phyloP scores from a whole-genome alignment of 78 protist genomes.

The Dictyostelium firmibasis region DNA sequence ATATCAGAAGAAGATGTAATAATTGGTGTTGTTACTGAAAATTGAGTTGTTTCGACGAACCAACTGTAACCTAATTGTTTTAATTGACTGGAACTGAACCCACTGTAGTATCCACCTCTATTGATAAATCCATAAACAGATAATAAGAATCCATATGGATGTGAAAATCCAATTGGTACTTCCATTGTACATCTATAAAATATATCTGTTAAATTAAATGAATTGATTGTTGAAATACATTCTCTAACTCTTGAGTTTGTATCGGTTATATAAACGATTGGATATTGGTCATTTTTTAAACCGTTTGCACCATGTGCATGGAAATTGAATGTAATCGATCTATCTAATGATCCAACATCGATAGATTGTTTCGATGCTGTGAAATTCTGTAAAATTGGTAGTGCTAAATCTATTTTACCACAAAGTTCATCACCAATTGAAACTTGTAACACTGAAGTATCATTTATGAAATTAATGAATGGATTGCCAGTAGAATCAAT shows the following conservation, averaged over 20 bases:
- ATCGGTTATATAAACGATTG: neutral
- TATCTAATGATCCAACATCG: neutral
- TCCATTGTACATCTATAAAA: neutral
- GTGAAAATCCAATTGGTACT: neutral
- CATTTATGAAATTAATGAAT: neutral
- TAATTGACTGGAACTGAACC: neutral
- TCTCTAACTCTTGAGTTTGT: neutral
- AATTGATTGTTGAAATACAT: neutral
- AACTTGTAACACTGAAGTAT: neutral
- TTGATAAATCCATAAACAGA: neutral
- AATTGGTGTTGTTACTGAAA: neutral
- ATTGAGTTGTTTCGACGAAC: neutral
- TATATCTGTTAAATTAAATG: neutral
- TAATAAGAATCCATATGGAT: neutral
- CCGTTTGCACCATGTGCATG: neutral
- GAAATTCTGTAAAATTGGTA: neutral
- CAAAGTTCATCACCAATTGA: neutral
- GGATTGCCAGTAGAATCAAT: neutral
- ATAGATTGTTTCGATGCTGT: neutral
- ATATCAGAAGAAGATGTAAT: neutral
- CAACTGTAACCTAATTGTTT: neutral
- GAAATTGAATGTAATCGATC: neutral
- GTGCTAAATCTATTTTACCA: neutral
- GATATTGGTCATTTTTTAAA: neutral
- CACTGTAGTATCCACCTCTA: neutral